phyloP scores from a whole-genome alignment of 2,329 filamentous ascomycete genomes.

The Cladosporium sp. region DNA sequence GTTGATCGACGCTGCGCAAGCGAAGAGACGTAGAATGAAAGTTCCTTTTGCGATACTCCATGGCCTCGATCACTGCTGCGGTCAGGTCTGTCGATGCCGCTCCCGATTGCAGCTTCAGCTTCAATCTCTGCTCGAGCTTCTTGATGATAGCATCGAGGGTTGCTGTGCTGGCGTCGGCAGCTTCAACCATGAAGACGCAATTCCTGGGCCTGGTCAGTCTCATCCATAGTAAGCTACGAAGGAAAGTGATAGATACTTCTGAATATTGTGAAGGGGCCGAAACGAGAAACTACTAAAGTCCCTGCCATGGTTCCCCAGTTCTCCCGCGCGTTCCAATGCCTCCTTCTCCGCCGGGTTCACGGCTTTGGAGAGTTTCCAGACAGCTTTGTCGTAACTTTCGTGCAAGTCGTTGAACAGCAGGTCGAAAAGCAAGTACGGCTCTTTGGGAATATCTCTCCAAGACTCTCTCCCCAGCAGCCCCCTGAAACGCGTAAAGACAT shows the following conservation, averaged over 20 bases:
- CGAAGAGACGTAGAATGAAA: neutral
- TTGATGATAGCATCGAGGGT: neutral
- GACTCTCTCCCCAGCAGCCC: neutral
- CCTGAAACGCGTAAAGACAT: neutral
- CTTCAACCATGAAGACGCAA: constrained; percentile 35
- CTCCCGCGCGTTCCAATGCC: neutral
- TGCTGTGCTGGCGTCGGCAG: constrained; percentile 24
- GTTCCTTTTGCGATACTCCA: neutral
- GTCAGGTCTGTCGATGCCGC: neutral
- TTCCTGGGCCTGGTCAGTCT: constrained; percentile 18
- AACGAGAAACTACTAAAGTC: constrained; percentile 24
- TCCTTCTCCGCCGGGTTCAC: neutral
- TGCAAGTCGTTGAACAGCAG: constrained; percentile 31
- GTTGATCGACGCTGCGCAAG: neutral
- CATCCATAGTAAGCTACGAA: too few species aligned
- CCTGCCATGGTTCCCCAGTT: constrained; percentile 24
- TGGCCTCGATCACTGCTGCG: neutral
- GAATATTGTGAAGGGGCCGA: constrained; percentile 33
- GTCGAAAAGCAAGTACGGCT: constrained; percentile 31
- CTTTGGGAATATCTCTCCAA: constrained; percentile 19
- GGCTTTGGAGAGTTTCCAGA: neutral
- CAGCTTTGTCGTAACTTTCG: constrained; percentile 26
- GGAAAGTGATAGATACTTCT: too few species aligned
- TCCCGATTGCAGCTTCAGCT: too few species aligned
- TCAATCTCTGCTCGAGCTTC: too few species aligned